Conservation (phyloP, 2,329 filamentous ascomycete genomes). For the Colletotrichum endophyticum region DNA sequence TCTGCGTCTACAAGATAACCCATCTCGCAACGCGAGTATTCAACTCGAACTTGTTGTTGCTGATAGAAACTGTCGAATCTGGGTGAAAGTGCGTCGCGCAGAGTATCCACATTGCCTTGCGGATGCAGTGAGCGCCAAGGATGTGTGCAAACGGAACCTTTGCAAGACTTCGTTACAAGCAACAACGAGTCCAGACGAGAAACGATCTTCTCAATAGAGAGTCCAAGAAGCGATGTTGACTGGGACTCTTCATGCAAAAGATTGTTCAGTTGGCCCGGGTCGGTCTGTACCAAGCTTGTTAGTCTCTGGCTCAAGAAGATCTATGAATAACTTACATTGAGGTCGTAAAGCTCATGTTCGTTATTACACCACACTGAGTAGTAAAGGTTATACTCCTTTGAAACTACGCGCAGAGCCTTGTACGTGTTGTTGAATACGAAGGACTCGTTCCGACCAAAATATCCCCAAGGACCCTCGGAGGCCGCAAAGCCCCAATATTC, state of each 20-base stretch:
- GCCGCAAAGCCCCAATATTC: conserved; percentile 53
- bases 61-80: conserved; percentile 57
- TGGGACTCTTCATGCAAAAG: background rate
- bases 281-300: background rate
- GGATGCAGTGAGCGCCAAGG: conserved; percentile 63
- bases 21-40: conserved; percentile 55
- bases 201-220: conserved; percentile 41
- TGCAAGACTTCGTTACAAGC: conserved; percentile 63
- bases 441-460: conserved; percentile 19
- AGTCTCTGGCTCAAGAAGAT: background rate
- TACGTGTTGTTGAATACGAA: conserved; percentile 51
- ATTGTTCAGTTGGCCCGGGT: background rate
- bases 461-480: conserved; percentile 27
- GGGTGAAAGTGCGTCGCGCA: conserved; percentile 51
- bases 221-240: background rate
- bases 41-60: conserved; percentile 48
- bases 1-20: conserved; percentile 62
- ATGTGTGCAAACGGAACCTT: conserved; percentile 50
- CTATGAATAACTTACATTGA: conserved; percentile 46
- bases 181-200: conserved; percentile 60
- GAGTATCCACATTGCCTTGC: conserved; percentile 49
- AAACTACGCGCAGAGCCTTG: conserved; percentile 53
- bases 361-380: conserved; percentile 62
- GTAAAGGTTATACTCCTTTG: conserved; percentile 53
- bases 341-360: conserved; percentile 50